These are phyloP conservation scores for Colletotrichum incanum DNA, from an alignment of 2,329 filamentous ascomycete genomes.

Conservation along the genomic window DNA sequence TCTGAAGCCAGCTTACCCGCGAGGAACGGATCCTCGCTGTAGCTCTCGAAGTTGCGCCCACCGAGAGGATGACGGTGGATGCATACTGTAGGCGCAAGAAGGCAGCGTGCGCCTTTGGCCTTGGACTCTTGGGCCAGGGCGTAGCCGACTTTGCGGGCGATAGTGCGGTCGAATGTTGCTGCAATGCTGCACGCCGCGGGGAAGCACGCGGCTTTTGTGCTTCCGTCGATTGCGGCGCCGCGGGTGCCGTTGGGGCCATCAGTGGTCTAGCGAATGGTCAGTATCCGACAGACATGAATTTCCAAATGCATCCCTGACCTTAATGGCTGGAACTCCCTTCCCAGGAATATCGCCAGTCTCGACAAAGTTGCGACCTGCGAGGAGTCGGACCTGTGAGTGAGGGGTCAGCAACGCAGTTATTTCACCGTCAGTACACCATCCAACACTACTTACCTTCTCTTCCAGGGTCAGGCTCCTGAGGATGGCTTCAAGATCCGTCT, in stretches of 20 bases:
- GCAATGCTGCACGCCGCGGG: conserved; percentile 80
- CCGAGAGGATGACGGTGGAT: conserved; percentile 76
- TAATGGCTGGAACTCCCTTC: conserved; percentile 39
- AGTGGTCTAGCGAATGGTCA: conserved; percentile 12
- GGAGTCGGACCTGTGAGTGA: conserved; percentile 32
- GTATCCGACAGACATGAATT: no score
- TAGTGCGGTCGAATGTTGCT: conserved; percentile 78
- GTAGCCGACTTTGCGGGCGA: conserved; percentile 77
- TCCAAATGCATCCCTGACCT: background rate
- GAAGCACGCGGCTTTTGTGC: conserved; percentile 59
- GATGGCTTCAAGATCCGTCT: conserved; percentile 45
- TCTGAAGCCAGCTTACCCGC: conserved; percentile 76
- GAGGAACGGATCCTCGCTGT: conserved; percentile 77
- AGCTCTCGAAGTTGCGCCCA: conserved; percentile 74
- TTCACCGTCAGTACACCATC: background rate
- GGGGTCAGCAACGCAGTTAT: background rate
- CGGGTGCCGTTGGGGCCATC: conserved; percentile 43
- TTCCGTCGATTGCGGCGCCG: conserved; percentile 41
- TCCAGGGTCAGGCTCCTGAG: conserved; percentile 51
- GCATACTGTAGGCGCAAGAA: conserved; percentile 71
- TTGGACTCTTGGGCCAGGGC: conserved; percentile 82
- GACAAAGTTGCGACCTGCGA: conserved; percentile 41
- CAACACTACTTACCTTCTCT: conserved; percentile 46
- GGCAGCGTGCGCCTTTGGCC: conserved; percentile 79
- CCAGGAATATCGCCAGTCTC: conserved; percentile 31